phyloP scores from a whole-genome alignment of 768 basidiomycete genomes.

The Amanita rubescens region DNA sequence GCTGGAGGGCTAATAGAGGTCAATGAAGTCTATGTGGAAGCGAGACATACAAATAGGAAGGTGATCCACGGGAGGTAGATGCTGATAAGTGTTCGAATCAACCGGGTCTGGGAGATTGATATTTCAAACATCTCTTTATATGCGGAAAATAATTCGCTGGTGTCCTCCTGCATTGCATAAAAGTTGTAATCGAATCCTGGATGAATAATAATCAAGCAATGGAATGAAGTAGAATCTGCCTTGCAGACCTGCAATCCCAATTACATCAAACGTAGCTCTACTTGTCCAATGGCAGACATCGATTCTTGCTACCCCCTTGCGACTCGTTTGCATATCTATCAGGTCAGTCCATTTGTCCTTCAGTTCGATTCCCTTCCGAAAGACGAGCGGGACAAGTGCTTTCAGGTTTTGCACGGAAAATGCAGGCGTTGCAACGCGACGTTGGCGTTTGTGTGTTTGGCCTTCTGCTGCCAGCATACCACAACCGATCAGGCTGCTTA shows the following conservation, averaged over 20 bases:
- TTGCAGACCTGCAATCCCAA: conserved; percentile 72
- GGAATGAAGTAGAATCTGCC: background rate
- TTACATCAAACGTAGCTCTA: conserved; percentile 83
- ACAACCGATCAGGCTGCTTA: conserved; percentile 72
- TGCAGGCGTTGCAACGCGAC: conserved; percentile 68
- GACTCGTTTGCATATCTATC: conserved; percentile 19
- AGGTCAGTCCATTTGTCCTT: conserved; percentile 54
- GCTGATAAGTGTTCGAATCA: conserved; percentile 37
- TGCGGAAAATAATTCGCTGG: conserved; percentile 70
- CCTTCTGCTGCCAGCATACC: conserved; percentile 82
- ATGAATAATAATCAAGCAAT: background rate
- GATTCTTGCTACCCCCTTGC: conserved; percentile 26
- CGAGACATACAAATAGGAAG: conserved; percentile 45
- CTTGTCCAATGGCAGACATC: conserved; percentile 81
- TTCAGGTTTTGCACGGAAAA: conserved; percentile 77
- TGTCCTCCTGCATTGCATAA: conserved; percentile 71
- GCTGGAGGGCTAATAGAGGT: conserved; percentile 33
- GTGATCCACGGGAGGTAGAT: conserved; percentile 55
- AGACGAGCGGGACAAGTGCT: conserved; percentile 63
- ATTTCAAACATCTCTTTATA: conserved; percentile 84
- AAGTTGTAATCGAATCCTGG: conserved; percentile 84
- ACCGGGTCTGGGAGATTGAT: conserved; percentile 49
- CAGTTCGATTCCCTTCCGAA: conserved; percentile 57
- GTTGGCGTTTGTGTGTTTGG: conserved; percentile 69
- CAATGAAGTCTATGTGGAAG: background rate